Conservation (phyloP, 2,329 filamentous ascomycete genomes). For the Aspergillus pseudoviridinutans region DNA sequence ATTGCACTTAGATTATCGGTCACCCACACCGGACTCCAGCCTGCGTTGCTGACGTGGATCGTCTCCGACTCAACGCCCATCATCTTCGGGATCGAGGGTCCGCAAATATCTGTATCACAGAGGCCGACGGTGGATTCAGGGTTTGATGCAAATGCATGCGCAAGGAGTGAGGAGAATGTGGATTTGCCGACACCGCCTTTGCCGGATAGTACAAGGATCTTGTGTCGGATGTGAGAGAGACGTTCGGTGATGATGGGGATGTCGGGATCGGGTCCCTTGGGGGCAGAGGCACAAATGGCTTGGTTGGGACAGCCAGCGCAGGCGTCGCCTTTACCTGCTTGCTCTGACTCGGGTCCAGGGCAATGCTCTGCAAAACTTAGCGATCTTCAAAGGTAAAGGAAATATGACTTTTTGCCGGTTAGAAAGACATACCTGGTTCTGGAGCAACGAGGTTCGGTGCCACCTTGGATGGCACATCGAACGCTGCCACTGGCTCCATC, state of each 20-base stretch:
- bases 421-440: conserved; percentile 61
- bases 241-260: conserved; percentile 82
- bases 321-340: conserved; percentile 65
- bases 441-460: conserved; percentile 86
- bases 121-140: conserved; percentile 77
- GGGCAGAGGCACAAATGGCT: conserved; percentile 85
- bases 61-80: conserved; percentile 94
- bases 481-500: conserved; percentile 68
- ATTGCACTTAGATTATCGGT: conserved; percentile 91
- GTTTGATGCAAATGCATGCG: conserved; percentile 83
- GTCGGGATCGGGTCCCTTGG: conserved; percentile 93
- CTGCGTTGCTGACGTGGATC: conserved; percentile 81
- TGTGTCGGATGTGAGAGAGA: conserved; percentile 77
- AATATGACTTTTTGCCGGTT: not conserved
- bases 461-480: conserved; percentile 70
- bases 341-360: conserved; percentile 64
- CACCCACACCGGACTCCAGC: conserved; percentile 96
- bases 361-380: conserved; percentile 66
- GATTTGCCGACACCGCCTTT: conserved; percentile 97
- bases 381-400: not conserved
- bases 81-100: conserved; percentile 96
- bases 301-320: conserved; percentile 97
- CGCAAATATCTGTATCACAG: conserved; percentile 98
- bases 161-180: conserved; percentile 84
- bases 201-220: conserved; percentile 86